Evolutionary conservation across 2,329 filamentous ascomycete genomes (phyloP), one percentile per base, ranked within the genome.

Genomic region (Cercospora berteroae): DNA sequence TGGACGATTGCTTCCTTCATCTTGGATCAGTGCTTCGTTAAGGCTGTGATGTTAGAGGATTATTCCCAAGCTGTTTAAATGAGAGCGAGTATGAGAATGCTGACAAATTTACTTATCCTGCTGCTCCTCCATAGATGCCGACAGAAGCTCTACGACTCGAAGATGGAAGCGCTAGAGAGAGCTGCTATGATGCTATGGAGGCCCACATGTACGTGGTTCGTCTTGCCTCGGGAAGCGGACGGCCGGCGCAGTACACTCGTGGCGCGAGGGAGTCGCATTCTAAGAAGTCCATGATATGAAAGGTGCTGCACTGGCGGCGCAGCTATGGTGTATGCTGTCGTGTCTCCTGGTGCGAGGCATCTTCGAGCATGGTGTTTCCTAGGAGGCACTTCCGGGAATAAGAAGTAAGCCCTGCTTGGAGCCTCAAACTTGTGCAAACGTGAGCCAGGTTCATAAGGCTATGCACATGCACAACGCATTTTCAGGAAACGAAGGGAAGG

Each of bases 1-100:
- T 73, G 64, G 10, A 80, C 67, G 36, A 80, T 73, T 1, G 77
- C 78, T 77, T 80, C 77, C 69, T 80, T 80, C 76, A 78, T 78
- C 10, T 25, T 67, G 2, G 18, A 29, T 20, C 29, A 33, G 33
- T 48, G 13, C 3, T 64, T 13, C 7, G 39, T n/a, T 23, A 8
- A 48, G 48, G 39, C 13, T 39, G 27, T 63, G 13, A 3, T 56
- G 1, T 63, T 3, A 44, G 31, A n/a, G 44, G 23, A 31, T 25
- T 7, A 1, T 66, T 12, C 4, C 18, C 2, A 36, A 16, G 57
- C 7, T 5, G 13, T 23, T 44, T 1, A 48, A 16, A 27, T 12
- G 20, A 44, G 16, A 50, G 29, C 39, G 48, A 56, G n/a, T n/a
- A 59, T 25, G 44, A 55, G 31, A 29, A n/a, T 10, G 18, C 64